Conservation (phyloP, 805 yeast species). For the Spathaspora boniae region DNA sequence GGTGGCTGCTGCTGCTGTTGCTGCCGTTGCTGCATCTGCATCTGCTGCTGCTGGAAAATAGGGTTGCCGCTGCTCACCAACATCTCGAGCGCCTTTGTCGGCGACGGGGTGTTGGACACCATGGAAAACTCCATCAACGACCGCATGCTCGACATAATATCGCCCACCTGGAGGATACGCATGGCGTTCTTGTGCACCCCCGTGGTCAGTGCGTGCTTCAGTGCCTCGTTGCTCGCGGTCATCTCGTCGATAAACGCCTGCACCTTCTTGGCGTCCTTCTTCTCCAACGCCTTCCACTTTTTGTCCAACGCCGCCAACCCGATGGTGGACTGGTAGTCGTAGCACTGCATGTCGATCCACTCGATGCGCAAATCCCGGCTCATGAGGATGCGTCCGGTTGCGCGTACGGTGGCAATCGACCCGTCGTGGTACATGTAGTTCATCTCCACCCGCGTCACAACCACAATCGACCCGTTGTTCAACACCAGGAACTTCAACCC, state of each 20-base stretch:
- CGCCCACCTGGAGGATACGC: conserved; percentile 71
- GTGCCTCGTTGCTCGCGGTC: conserved; percentile 36
- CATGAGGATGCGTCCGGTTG: conserved; percentile 60
- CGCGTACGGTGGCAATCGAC: conserved; percentile 58
- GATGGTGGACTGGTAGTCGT: conserved; percentile 25
- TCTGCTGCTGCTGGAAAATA: conserved; percentile 20
- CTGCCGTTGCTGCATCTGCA: conserved; percentile 9
- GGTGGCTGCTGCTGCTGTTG: conserved; percentile 5
- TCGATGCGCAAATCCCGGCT: conserved; percentile 64
- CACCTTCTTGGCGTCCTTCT: conserved; percentile 9
- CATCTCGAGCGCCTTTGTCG: conserved; percentile 51
- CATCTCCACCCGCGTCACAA: conserved; percentile 26
- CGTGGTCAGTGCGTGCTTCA: conserved; percentile 46
- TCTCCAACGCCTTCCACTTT: conserved; percentile 19
- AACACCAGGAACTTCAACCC: conserved; percentile 39
- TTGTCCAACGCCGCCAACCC: conserved; percentile 22
- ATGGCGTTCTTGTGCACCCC: conserved; percentile 67
- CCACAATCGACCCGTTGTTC: conserved; percentile 36
- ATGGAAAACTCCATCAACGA: conserved; percentile 60
- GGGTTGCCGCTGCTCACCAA: conserved; percentile 25
- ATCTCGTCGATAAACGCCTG: conserved; percentile 20
- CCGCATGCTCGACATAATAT: conserved; percentile 69
- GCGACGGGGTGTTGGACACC: conserved; percentile 46
- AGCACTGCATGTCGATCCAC: conserved; percentile 58
- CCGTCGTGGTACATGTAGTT: conserved; percentile 59